Base-by-base conservation (phyloP, 2,329 filamentous ascomycete genomes). In the Exophiala sp. region DNA sequence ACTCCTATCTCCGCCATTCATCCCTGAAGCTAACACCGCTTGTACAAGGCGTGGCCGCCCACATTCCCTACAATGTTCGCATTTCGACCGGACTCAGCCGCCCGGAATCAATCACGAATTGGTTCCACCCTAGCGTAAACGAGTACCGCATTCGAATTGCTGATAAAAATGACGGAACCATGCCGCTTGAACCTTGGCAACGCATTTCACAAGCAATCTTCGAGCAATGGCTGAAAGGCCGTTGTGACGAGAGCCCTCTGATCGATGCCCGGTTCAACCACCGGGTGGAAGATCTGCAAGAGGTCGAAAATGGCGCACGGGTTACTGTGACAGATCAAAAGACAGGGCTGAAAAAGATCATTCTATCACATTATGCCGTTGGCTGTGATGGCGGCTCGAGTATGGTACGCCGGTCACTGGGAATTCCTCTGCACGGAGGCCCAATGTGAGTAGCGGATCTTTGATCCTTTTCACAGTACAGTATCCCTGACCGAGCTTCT, bases 171-270 rank as follows among this genome's bases (percentile, higher is more conserved):
- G 65, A 70, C 45, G 68, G 68, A 5, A 55, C 57, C 1, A 53
- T 60, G 45, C 62, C 66, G 5, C 50, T 52, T 2, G 65, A 69
- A 48, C 62, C 66, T 0, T 59, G 57, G 21, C 66, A 66, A 50
- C 41, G 66, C 19, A 57, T 61, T 27, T 68, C 66, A 14, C 64
- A 67, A 43, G 59, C 60, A 16, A 54, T 68, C 4, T 64, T 71
- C 16, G 65, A 69, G 27, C 56, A 56, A 2, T 71, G 64, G 63
- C 55, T 72, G 35, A 64, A 64, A 18, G 43, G 30, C 2, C 43
- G 56, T 3, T 55, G 57, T 27, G 45, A 58, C 1, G 42, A 30
- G 13, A 43, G 63, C n/a, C 61, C 58, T 0, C 41, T 58, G 4
- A 59, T 67, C 23, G 58, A 61, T 2, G 30, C 52, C 8, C 43